Evolutionary conservation across 2,329 filamentous ascomycete genomes (phyloP), one percentile per base, ranked within the genome.

Genomic region (Penicillium janthinellum): DNA sequence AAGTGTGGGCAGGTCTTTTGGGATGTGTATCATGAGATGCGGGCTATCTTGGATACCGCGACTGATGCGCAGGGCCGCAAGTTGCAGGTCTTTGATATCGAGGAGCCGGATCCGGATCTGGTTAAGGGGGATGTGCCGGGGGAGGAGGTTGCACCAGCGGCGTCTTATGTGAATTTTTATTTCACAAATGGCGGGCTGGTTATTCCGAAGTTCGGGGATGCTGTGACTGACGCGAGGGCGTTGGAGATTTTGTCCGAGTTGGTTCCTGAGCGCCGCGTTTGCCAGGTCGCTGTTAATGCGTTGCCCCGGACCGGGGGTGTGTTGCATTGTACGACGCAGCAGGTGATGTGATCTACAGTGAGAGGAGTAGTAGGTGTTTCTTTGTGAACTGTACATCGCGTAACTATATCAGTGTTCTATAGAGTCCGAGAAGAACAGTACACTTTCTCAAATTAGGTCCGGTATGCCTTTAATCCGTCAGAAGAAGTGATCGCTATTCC

Each of bases 261-360:
- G 22, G 68, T 71, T 56, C 70, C 69, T 37, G 62, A 64, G n/a
- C 63, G 70, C n/a, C 65, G 66, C 59, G 60, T 72, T 11, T 56
- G 56, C 37, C 69, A 70, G 57, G 70, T 73, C 38, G 51, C 48
- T 28, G 66, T 73, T 10, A 70, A 71, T 58, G 69, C 65, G 20
- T 56, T 73, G 54, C 71, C 71, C 2, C 64, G 69, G 45, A 68
- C 67, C 48, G 71, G 71, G 3, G 71, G 71, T 44, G 71, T 71
- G 35, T 63, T 73, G 53, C 71, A 73, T 59, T 73, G 71, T 64
- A 65, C 67, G n/a, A 73, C 70, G 22, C 71, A 73, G 53, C 71
- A 71, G 51, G 70, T 73, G 15, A 8, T 68, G 41, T 68, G 49
- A 67, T 31, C 2, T 8, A 31, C 7, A 22, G 5, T 31, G 48